Base-by-base conservation (phyloP, 2,329 filamentous ascomycete genomes). In the Alternaria incomplexa region DNA sequence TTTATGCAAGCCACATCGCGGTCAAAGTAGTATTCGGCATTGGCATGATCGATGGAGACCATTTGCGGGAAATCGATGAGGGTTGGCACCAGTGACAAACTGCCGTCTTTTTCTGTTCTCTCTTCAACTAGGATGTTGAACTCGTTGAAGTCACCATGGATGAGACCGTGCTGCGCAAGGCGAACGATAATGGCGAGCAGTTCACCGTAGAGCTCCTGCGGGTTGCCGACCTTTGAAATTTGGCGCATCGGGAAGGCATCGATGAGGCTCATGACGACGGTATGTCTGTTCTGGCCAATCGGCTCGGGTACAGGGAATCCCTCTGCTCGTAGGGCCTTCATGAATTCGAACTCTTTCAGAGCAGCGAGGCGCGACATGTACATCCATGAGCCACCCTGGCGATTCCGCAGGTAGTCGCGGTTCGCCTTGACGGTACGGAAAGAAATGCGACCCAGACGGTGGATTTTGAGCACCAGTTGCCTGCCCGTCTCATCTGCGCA, bases 41-140 rank as follows among this genome's bases (percentile, higher is more conserved):
- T 97, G 36, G 85, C 82, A 77, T 99, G 96, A 71, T 97, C 93
- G 78, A 97, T 93, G 1, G 95, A 98, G 3, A 99, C 89, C 91
- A 97, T 98, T 78, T 99, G 96, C 0, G 96, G 96, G 76, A 99
- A 99, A 82, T 99, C 96, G 73, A 99, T 99, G 48, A 99, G 83
- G 57, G 97, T 88, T 1, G 96, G 96, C 7, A 88, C 89, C 25
- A 97, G 83, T 32, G 80, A 85, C 57, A 91, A 58, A 13, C 72
- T 66, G 47, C 76, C 77, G 13, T 77, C 72, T 25, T 61, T 65
- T 17, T 72, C 67, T 6, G 68, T 60, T 51, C 85, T 88, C 79
- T 98, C 95, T 77, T 96, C 93, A 78, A 99, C 90, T 32, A 99
- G 84, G 67, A 99, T 95, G 79, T 99, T 99, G 86, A 99, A 99